Evolutionary conservation across 2,329 filamentous ascomycete genomes (phyloP), one percentile per base, ranked within the genome.

Genomic region (Colletotrichum tofieldiae): DNA sequence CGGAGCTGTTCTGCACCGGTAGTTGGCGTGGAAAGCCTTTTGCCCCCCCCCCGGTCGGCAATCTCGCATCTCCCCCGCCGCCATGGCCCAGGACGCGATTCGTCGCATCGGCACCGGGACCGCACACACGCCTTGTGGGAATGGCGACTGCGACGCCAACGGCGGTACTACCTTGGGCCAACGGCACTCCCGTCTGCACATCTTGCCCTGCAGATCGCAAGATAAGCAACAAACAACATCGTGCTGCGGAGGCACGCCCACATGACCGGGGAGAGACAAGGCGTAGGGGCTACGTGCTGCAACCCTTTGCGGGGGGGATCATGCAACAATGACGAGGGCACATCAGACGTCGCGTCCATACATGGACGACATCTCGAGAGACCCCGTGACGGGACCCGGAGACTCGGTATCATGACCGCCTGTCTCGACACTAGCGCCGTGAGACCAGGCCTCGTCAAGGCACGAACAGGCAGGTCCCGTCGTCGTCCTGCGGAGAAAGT

Each of bases 11-110:
- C 3, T 9, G 23, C 3, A 49, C 29, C 6, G 29, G 29, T 32
- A 6, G 29, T 32, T 32, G 4, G 29, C 29, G 29, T 32, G 29
- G 29, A 3, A 32, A 26, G 23, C 29, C 6, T 6, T 32, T 32
- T 32, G 29, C 29, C 1, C 29, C 29, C 29, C 29, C 4, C n/a
- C n/a, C n/a, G n/a, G 29, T 32, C 29, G 16, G 16, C 29, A 60
- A 61, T 54, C 55, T 67, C 65, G 65, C 56, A 67, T 61, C 55
- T 16, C 65, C 65, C 65, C 65, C 65, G 49, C 56, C 47, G 20
- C 39, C 11, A 43, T 45, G 29, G 23, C 20, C 41, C 18, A 60
- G 39, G 2, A 16, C 5, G 29, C 49, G 23, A 67, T n/a, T 32
- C 26, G 43, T 62, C 18, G 29, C 43, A 51, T 63, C 43, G 29